Evolutionary conservation across 2,329 filamentous ascomycete species (phyloP), one percentile per base, ranked within the genome.

Genomic region (Exophiala oligosperma): DNA sequence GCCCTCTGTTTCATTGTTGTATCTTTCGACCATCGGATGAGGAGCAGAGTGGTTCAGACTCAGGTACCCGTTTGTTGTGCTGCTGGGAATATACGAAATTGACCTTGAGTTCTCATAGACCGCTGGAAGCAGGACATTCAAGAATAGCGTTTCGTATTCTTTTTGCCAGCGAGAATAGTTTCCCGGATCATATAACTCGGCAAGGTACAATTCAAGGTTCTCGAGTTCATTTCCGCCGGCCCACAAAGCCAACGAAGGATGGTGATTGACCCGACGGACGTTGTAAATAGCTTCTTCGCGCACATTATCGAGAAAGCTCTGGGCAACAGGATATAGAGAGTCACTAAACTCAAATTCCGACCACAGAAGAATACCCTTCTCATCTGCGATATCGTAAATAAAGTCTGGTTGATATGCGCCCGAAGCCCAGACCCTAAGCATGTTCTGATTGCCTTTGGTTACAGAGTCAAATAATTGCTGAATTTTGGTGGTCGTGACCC

Each of bases 341-440:
- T 89, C 92, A 14, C 82, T 90, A 70, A 94, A 94, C 77, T 90
- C 85, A 69, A 94, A 94, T 69, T 95, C 91, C 67, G 94, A 89
- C 90, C 91, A 94, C n/a, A 93, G 87, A 24, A 95, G 75, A 24
- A 95, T 80, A 3, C 91, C 91, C 1, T 90, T 73, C 68, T 91
- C 86, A 65, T 94, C 90, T 63, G 89, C 92, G 7, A 86, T 81
- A 35, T 89, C 83, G 70, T 91, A 92, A 69, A 94, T 90, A 9
- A 78, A 74, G 52, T 90, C 81, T 49, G 87, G 82, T 71, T 94
- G 90, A 74, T 90, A 93, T 44, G 92, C 87, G 1, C 91, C 91
- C 28, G 90, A 86, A 12, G 86, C 87, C 87, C 87, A 90, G 11
- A 89, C 84, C 54, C 71, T 54, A 55, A 85, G 81, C 84, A 87